Base-by-base conservation (phyloP, 2,329 filamentous ascomycete genomes). In the Dactylellina sp. region DNA sequence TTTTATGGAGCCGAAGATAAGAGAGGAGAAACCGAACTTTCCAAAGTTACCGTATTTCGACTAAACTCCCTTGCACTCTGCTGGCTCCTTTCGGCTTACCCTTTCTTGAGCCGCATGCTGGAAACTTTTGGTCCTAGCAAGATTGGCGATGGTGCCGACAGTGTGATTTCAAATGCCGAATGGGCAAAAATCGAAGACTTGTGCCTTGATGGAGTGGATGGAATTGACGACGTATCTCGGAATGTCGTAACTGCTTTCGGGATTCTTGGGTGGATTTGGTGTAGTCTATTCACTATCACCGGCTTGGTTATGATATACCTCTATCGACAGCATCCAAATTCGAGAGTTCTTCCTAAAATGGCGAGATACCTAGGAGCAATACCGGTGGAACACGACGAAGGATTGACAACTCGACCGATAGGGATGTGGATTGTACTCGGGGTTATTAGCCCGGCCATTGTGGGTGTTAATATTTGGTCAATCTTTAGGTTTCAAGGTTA, bases 21-120 rank as follows among this genome's bases (percentile, higher is more conserved):
- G 9, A 14, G 16, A 28, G 24, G 14, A 50, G 44, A 50, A 42
- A 49, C 18, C 7, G 35, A 16, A 25, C 16, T 25, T 11, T 16
- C 64, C 2, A 62, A 60, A 14, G 20, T 22, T 4, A 18, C 35
- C 14, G 49, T 46, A 20, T 53, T 70, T 18, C 46, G 64, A 1
- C 39, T 70, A 2, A 44, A 35, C 5, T 47, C 64, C 1, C 44
- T 70, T 32, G 42, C 49, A 7, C 37, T 70, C 11, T 70, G 55
- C 35, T 70, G 64, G 64, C 28, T 70, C 12, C 32, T 70, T 16
- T 70, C 64, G 1, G 39, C 22, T 14, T 70, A 70, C 28, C 64
- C 64, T 0, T 70, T 70, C 25, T 7, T 70, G 11, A 70, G 64
- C 20, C 55, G 64, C 24, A 70, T 70, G 55, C 22, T 61, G 16